phyloP scores from a whole-genome alignment of 345 rosid species.

The Mercurialis annua region DNA sequence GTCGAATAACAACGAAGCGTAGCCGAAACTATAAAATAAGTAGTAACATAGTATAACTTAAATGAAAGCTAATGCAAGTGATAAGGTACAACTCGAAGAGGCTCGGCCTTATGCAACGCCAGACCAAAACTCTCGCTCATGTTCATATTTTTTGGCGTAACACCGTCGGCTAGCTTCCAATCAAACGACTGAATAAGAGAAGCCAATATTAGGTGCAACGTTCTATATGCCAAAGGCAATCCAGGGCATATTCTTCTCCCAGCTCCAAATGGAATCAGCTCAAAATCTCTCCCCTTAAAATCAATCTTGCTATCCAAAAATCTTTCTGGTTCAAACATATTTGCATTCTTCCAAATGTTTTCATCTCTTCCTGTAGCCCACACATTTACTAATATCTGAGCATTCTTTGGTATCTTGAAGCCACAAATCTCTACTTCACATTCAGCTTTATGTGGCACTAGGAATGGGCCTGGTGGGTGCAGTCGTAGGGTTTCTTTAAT shows the following conservation, averaged over 20 bases:
- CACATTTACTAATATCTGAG: slow-evolving; percentile 5
- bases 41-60: too few relatives aligned
- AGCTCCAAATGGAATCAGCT: slow-evolving; percentile 26
- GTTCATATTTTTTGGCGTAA: slow-evolving; percentile 14
- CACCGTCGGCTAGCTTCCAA: slow-evolving; percentile 30
- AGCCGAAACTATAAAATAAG: too few relatives aligned
- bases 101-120: slow-evolving; percentile 30
- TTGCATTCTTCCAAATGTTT: background rate
- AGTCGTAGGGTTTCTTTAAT: background rate
- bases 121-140: slow-evolving; percentile 28
- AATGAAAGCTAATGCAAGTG: background rate
- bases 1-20: too few relatives aligned
- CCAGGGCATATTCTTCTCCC: slow-evolving; percentile 41
- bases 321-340: slow-evolving; percentile 9
- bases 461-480: slow-evolving; percentile 3
- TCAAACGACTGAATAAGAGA: slow-evolving; percentile 29
- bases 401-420: slow-evolving; percentile 1
- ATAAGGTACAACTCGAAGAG: slow-evolving; percentile 21
- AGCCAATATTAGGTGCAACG: slow-evolving; percentile 41
- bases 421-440: slow-evolving; percentile 4
- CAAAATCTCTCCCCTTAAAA: slow-evolving; percentile 16
- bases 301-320: slow-evolving; percentile 13
- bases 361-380: background rate
- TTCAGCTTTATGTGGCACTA: background rate
- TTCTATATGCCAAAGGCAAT: slow-evolving; percentile 35